phyloP scores from a whole-genome alignment of 257 asterid genomes.

The Solanum clarkiae region DNA sequence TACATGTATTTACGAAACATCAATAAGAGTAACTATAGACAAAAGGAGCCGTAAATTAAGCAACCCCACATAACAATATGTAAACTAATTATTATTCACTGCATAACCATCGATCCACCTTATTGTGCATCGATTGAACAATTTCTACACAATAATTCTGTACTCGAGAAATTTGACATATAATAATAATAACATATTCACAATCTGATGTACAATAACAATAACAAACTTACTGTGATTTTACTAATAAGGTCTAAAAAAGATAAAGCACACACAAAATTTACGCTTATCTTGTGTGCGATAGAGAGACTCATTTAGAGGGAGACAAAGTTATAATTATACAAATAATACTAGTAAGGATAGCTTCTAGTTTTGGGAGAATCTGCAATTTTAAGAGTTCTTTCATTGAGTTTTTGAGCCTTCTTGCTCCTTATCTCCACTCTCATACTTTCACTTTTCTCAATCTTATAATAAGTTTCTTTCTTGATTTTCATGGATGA shows the following conservation, averaged over 20 bases:
- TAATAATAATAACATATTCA: background rate
- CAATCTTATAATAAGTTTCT: constrained; percentile 51
- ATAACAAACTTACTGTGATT: background rate
- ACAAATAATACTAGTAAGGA: constrained; percentile 11
- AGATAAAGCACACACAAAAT: too few relatives aligned
- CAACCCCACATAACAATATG: background rate
- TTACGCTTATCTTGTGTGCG: background rate
- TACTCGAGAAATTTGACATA: background rate
- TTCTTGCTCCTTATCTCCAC: constrained; percentile 62
- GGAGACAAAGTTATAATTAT: background rate
- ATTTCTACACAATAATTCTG: background rate
- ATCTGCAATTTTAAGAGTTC: constrained; percentile 68
- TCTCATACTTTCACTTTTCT: constrained; percentile 83
- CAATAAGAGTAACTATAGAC: background rate
- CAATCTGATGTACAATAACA: background rate
- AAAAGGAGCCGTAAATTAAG: background rate
- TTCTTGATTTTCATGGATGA: constrained; percentile 13
- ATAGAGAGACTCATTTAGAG: background rate
- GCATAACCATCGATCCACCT: background rate
- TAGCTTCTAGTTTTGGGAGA: constrained; percentile 56
- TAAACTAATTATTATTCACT: background rate
- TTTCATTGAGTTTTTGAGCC: constrained; percentile 52
- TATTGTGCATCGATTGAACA: background rate
- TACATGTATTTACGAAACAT: background rate
- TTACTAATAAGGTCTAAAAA: too few relatives aligned